Evolutionary conservation across 1,284 basidiomycete genomes (phyloP), one percentile per base, ranked within the genome.

Genomic region (Leccinum fuscescens): DNA sequence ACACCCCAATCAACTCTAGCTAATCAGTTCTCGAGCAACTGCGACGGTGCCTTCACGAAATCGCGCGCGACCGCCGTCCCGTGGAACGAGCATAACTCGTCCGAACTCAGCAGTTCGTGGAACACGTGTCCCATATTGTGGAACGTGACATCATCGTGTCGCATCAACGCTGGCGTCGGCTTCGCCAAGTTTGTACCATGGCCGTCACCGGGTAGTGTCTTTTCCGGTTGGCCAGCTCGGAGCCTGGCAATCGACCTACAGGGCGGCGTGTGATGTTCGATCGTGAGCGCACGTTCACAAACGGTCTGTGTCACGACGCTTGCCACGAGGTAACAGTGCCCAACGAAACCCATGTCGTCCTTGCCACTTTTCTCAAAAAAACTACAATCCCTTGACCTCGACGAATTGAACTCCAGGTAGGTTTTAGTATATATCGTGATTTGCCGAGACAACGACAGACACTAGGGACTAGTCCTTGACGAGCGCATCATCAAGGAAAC

Each of bases 21-120:
- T 8, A 52, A 86, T 92, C 92, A 95, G 71, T 94, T 93, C 76
- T 95, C 93, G 61, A 94, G 78, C 93, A 94, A 94, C 76, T 94
- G 92, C 27, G 86, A 89, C 0, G 92, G 92, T 1, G 91, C 90
- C 74, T 94, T 92, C 5, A 92, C 92, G 66, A 94, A 95, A 75
- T 95, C 93, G 12, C 88, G 74, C 1, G 88, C 88, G 37, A 92
- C 90, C 48, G 80, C 82, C 22, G 89, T 92, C 6, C 92, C 90
- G 66, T 93, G 90, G 84, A 94, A 94, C 31, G 12, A 35, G 33
- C 35, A 35, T 6, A 35, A 12, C 35, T 35, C 33, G 33, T 35
- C 33, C 6, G 33, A 14, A 68, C 12, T 37, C 35, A 37, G 6
- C 6, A 15, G 14, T 15, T 7, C 12, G 14, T 24, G 24, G 24